Evolutionary conservation across 805 yeast species (phyloP).

Genomic region (Candida rishiriensis): DNA sequence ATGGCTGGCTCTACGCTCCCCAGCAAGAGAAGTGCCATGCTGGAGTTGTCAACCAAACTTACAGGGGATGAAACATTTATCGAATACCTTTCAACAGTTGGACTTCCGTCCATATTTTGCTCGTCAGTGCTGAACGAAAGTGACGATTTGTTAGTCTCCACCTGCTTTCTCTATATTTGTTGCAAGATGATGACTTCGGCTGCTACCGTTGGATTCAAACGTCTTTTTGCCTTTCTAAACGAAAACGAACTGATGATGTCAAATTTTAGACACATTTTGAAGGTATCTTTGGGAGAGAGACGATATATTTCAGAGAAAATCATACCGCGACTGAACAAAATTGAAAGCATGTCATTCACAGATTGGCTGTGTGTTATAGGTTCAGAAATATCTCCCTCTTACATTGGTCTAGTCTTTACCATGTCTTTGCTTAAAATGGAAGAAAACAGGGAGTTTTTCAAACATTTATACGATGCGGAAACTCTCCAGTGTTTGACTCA

Average conservation of each 20-base stretch:
- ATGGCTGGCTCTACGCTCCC: constrained; percentile 11
- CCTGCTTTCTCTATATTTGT: constrained; percentile 4
- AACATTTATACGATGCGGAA: constrained; percentile 1
- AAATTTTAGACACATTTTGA: constrained; percentile 1
- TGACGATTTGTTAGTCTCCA: constrained; percentile 5
- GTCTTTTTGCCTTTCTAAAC: neutral
- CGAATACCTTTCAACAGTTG: constrained; percentile 9
- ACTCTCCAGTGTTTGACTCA: constrained; percentile 1
- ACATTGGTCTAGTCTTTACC: constrained; percentile 6
- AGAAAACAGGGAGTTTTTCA: neutral
- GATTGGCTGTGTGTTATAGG: constrained; percentile 13
- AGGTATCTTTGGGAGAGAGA: neutral
- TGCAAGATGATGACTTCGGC: neutral
- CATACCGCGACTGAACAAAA: constrained; percentile 3
- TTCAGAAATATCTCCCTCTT: constrained; percentile 1
- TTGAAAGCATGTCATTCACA: constrained; percentile 10
- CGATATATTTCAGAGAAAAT: neutral
- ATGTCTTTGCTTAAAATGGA: neutral
- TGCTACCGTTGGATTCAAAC: neutral
- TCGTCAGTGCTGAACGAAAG: constrained; percentile 1
- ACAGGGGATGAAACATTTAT: constrained; percentile 18
- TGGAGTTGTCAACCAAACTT: constrained; percentile 26
- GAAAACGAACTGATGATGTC: neutral
- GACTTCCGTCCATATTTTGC: constrained; percentile 8
- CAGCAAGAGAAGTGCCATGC: constrained; percentile 12